Evolutionary conservation across 148 eudicot genomes (phyloP).

Genomic region (Polygonum maritimum): DNA sequence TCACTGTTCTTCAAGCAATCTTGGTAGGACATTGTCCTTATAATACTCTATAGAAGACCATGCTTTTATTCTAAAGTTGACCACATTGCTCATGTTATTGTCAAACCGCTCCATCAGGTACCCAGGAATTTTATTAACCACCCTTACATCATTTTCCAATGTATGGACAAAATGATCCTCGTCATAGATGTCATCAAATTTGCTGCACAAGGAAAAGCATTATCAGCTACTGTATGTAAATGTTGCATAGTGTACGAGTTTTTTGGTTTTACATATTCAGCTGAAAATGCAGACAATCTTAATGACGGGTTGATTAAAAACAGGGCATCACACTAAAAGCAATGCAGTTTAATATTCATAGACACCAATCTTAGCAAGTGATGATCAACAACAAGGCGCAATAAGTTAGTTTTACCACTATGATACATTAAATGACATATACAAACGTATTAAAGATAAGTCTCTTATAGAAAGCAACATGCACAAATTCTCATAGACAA

Average conservation of each 20-base stretch:
- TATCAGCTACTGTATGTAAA: neutral
- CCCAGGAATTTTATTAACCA: slow-evolving; percentile 66
- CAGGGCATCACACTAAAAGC: neutral
- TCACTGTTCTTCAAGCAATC: slow-evolving; percentile 93
- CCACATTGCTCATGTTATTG: slow-evolving; percentile 74
- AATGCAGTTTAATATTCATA: neutral
- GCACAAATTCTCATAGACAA: neutral
- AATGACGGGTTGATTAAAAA: neutral
- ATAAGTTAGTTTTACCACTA: neutral
- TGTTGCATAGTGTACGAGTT: neutral
- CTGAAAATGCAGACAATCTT: neutral
- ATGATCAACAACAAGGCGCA: neutral
- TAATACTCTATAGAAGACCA: slow-evolving; percentile 77
- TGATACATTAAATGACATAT: neutral
- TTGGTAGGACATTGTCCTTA: slow-evolving; percentile 77
- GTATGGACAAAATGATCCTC: slow-evolving; percentile 60
- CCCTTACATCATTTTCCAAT: slow-evolving; percentile 71
- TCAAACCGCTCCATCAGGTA: slow-evolving; percentile 92
- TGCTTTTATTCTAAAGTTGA: slow-evolving; percentile 94
- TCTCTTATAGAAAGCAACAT: neutral
- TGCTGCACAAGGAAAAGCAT: slow-evolving; percentile 43
- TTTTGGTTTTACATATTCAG: neutral
- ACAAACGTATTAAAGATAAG: neutral
- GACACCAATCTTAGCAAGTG: neutral
- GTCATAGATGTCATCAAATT: slow-evolving; percentile 83